Conservation (phyloP, 2,329 filamentous ascomycete species). For the Talaromyces atroroseus region DNA sequence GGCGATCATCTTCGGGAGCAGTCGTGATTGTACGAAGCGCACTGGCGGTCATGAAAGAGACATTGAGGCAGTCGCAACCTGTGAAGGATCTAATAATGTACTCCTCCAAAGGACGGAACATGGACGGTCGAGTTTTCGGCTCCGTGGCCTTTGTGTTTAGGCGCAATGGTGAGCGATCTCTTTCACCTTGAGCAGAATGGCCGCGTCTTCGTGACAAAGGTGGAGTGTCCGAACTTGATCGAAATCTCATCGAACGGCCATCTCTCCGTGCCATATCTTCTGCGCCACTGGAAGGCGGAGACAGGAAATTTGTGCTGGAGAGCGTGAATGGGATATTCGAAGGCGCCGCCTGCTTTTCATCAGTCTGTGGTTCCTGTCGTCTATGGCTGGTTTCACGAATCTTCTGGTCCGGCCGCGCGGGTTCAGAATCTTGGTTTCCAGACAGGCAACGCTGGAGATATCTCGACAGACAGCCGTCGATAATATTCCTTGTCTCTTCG, state of each 20-base stretch:
- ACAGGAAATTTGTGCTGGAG: constrained; percentile 1
- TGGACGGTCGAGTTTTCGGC: constrained; percentile 36
- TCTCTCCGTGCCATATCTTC: constrained; percentile 18
- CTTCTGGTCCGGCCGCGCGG: neutral
- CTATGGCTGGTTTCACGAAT: neutral
- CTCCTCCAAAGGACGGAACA: constrained; percentile 73
- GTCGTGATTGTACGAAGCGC: constrained; percentile 29
- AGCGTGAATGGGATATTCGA: neutral
- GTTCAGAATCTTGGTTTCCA: constrained; percentile 12
- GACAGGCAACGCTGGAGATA: constrained; percentile 44
- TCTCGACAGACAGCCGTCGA: constrained; percentile 49
- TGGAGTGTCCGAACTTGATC: constrained; percentile 27
- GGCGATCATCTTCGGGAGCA: neutral
- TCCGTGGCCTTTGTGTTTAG: constrained; percentile 10
- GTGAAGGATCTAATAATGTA: constrained; percentile 67
- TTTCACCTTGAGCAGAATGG: constrained; percentile 16
- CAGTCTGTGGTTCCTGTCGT: neutral
- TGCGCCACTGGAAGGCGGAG: constrained; percentile 2
- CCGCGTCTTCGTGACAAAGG: constrained; percentile 18
- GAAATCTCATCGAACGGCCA: constrained; percentile 17
- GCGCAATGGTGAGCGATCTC: constrained; percentile 18
- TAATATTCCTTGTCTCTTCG: constrained; percentile 54
- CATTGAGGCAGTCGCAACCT: constrained; percentile 67
- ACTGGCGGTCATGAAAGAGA: constrained; percentile 61
- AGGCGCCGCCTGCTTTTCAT: neutral